Base-by-base conservation (phyloP, 345 rosid species). In the Citrus inodora region DNA sequence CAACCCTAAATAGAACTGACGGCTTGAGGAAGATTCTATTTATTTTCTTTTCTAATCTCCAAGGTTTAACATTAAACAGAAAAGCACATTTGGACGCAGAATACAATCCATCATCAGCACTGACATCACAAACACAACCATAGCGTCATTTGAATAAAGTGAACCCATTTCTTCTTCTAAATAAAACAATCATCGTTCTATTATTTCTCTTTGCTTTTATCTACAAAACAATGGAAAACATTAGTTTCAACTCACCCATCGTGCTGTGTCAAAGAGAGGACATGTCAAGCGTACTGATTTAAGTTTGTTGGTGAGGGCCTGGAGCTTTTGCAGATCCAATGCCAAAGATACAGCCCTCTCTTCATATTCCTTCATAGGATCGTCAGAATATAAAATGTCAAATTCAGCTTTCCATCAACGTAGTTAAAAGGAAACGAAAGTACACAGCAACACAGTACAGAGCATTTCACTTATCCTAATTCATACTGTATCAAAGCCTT, bases 271-370 rank as follows among this genome's bases (percentile, higher is more conserved):
- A 19, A 97, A 97, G 30, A 97, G 86, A 71, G 99, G 98, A 81
- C 98, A 94, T 1, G 90, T 87, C 82, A 93, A n/a, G 30, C 99
- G 98, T 77, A 78, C 30, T 30, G 30, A 87, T 79, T 86, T 91
- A 42, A 97, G 85, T 77, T 88, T 92, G 59, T 88, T 83, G 6
- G 92, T 87, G 14, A 97, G 92, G 48, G 90, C 92, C 82, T 84
- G 82, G 35, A 94, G 98, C 85, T 92, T 94, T 42, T 88, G 85
- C 61, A 85, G 84, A 83, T 91, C 85, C 75, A 91, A 62, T 7
- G 99, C 99, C 76, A 94, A 85, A 10, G 95, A 86, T 33, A 97
- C 96, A 0, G 94, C 98, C 85, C 83, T 97, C 78, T 97, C 98
- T 80, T 97, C 98, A 19, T 97, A 97, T 74, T 94, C 98, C 78